phyloP scores from a whole-genome alignment of 176 grass and related monocot species.

The Triticum aestivum region DNA sequence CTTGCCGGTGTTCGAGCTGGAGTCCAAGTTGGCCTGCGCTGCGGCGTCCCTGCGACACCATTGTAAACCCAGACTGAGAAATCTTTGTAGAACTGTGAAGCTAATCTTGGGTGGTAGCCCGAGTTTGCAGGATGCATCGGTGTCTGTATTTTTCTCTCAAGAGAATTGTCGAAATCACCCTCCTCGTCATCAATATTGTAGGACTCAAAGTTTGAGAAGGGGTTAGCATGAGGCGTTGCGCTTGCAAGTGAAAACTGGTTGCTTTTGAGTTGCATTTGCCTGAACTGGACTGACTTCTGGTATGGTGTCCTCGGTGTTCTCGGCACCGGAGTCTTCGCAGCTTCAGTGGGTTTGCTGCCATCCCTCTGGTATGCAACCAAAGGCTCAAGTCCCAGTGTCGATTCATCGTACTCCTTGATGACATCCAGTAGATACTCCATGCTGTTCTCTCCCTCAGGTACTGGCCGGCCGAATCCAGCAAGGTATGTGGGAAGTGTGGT shows the following conservation, averaged over 20 bases:
- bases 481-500: slow-evolving; percentile 47
- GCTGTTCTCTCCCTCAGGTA: slow-evolving; percentile 73
- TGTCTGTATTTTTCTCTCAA: slow-evolving; percentile 51
- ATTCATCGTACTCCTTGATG: slow-evolving; percentile 77
- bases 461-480: slow-evolving; percentile 49
- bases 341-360: slow-evolving; percentile 46
- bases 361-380: slow-evolving; percentile 68
- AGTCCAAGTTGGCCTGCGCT: slow-evolving; percentile 51
- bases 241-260: slow-evolving; percentile 46
- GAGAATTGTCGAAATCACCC: slow-evolving; percentile 56
- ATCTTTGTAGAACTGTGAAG: slow-evolving; percentile 77
- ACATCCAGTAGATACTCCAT: slow-evolving; percentile 75
- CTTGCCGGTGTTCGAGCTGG: slow-evolving; percentile 51
- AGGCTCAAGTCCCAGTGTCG: slow-evolving; percentile 57
- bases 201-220: slow-evolving; percentile 33
- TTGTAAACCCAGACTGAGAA: slow-evolving; percentile 74
- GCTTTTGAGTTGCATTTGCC: slow-evolving; percentile 63
- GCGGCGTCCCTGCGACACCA: slow-evolving; percentile 55
- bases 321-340: slow-evolving; percentile 58
- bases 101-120: slow-evolving; percentile 51
- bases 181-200: slow-evolving; percentile 38
- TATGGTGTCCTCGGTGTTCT: slow-evolving; percentile 48
- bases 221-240: slow-evolving; percentile 37
- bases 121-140: slow-evolving; percentile 26
- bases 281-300: slow-evolving; percentile 51